Percentiles rank a stretch among this genome's conserved stretches.
Conservation (phyloP, 192 early-diverging fungal genomes). For the Pilaira anomala region DNA sequence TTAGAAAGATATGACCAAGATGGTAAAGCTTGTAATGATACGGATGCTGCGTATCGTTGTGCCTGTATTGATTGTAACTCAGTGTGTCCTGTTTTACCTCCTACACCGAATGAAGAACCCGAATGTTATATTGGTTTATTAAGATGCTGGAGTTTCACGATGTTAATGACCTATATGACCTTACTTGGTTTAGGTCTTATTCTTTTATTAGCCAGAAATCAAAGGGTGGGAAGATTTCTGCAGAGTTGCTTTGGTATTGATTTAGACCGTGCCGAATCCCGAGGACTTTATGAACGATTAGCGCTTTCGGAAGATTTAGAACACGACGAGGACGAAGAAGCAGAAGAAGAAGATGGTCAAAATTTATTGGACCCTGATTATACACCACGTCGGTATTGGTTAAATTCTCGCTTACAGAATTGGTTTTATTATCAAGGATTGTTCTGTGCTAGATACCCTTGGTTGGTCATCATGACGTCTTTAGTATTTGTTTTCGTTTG, state of each 20-base stretch:
- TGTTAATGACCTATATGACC: conserved; percentile 40
- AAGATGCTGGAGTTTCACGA: conserved; percentile 50
- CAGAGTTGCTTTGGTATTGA: not conserved
- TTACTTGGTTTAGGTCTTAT: conserved; percentile 10
- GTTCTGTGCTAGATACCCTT: conserved; percentile 54
- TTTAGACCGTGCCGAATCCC: conserved; percentile 1
- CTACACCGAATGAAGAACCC: conserved; percentile 43
- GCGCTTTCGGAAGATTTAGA: conserved; percentile 36
- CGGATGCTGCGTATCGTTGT: conserved; percentile 48
- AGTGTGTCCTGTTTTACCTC: conserved; percentile 51
- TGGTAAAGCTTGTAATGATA: conserved; percentile 48
- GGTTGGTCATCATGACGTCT: conserved; percentile 42
- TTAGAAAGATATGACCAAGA: conserved; percentile 23
- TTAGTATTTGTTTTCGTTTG: conserved; percentile 45
- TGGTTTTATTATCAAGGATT: conserved; percentile 60
- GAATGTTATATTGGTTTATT: conserved; percentile 40
- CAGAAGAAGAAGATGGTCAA: conserved; percentile 24
- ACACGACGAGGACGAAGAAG: conserved; percentile 33
- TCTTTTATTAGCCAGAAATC: conserved; percentile 1
- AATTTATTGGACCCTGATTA: conserved; percentile 44
- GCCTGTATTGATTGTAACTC: conserved; percentile 59
- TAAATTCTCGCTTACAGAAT: conserved; percentile 50
- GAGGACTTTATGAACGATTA: conserved; percentile 40
- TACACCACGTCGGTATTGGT: conserved; percentile 44
- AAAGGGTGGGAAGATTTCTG: not conserved